Percentiles rank a stretch among this genome's conserved stretches.
Conservation (phyloP, 2,329 filamentous ascomycete species). For the Monosporascus sp. region DNA sequence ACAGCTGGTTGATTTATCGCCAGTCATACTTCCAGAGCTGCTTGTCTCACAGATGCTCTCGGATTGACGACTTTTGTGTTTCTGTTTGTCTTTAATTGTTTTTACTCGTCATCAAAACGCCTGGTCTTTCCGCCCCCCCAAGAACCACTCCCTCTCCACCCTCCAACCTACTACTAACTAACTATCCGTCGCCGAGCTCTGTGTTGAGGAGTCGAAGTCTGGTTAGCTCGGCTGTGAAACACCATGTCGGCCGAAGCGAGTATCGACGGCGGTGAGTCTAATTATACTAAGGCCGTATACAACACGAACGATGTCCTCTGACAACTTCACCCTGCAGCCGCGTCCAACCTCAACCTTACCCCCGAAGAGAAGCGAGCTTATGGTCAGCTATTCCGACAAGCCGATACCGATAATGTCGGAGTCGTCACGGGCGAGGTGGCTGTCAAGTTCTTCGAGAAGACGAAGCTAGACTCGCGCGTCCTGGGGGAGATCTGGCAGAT, state of each 20-base stretch:
- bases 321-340: slow-evolving; percentile 32
- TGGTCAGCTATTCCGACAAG: slow-evolving; percentile 86
- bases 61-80: background rate
- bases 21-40: background rate
- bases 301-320: slow-evolving; percentile 10
- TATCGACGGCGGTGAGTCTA: slow-evolving; percentile 13
- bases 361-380: slow-evolving; percentile 92
- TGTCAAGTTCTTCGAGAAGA: slow-evolving; percentile 97
- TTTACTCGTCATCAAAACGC: slow-evolving; percentile 9
- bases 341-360: slow-evolving; percentile 75
- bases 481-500: slow-evolving; percentile 99
- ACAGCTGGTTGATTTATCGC: too few species aligned
- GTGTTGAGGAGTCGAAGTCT: slow-evolving; percentile 11
- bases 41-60: background rate
- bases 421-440: slow-evolving; percentile 95
- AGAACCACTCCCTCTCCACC: slow-evolving; percentile 5
- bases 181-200: slow-evolving; percentile 15
- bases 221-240: slow-evolving; percentile 22
- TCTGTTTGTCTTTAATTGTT: background rate
- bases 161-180: background rate
- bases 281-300: background rate
- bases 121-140: slow-evolving; percentile 6
- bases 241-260: slow-evolving; percentile 25
- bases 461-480: slow-evolving; percentile 75
- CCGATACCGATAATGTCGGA: slow-evolving; percentile 84